A percentile compares a stretch with the other conserved stretches of the same genome.
phyloP scores from a whole-genome alignment of 1,284 basidiomycete species.

The Bondarzewia mesenterica region DNA sequence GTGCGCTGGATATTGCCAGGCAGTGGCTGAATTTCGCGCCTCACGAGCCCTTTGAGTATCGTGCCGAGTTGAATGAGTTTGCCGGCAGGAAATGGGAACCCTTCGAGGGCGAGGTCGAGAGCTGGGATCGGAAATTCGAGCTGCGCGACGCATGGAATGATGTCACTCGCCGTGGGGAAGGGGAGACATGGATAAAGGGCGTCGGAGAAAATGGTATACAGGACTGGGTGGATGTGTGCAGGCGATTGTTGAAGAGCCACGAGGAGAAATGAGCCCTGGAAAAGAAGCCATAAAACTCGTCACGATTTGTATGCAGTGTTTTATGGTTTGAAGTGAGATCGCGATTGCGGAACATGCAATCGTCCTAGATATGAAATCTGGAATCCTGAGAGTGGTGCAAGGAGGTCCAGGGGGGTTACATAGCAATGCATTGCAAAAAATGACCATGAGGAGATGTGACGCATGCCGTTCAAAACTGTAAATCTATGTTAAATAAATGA shows the following conservation, averaged over 20 bases:
- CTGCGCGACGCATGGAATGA: slow-evolving; percentile 52
- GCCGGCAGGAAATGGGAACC: slow-evolving; percentile 29
- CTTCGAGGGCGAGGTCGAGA: slow-evolving; percentile 47
- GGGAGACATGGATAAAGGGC: slow-evolving; percentile 49
- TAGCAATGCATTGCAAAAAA: no score
- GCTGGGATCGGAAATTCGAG: slow-evolving; percentile 41
- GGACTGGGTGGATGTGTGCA: slow-evolving; percentile 60
- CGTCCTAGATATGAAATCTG: no score
- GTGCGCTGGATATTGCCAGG: slow-evolving; percentile 34
- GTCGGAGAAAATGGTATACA: slow-evolving; percentile 46
- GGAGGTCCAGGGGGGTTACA: no score
- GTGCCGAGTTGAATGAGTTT: slow-evolving; percentile 48
- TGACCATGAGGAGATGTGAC: no score
- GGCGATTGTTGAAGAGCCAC: slow-evolving; percentile 34
- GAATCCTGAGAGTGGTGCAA: no score
- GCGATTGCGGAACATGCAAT: no score
- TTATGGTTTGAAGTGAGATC: no score
- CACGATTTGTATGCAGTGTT: no score
- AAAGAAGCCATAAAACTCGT: no score
- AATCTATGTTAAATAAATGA: no score
- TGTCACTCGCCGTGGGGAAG: slow-evolving; percentile 46
- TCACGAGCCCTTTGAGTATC: slow-evolving; percentile 60
- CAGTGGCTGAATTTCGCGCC: slow-evolving; percentile 45
- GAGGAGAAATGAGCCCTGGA: no score
- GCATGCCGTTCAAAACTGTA: no score